Percentiles rank a stretch among this genome's conserved stretches.
phyloP scores from a whole-genome alignment of 257 asterid genomes.

The Plantago elongata region DNA sequence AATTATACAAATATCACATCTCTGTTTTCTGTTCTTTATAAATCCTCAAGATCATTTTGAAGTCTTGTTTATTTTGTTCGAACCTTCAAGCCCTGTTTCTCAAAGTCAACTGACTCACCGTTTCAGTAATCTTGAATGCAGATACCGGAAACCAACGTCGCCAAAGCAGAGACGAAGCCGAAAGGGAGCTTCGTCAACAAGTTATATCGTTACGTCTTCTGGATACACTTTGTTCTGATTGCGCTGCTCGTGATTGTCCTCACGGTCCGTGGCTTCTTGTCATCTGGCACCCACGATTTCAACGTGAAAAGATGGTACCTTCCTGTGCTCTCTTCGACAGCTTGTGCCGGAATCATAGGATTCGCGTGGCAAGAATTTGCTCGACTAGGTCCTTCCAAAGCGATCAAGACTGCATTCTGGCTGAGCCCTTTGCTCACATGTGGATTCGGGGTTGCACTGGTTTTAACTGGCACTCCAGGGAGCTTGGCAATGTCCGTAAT shows the following conservation, averaged over 20 bases:
- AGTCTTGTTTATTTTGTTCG: neutral
- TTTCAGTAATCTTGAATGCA: slow-evolving; percentile 18
- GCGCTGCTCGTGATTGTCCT: slow-evolving; percentile 32
- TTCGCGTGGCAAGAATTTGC: slow-evolving; percentile 40
- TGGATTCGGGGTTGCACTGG: slow-evolving; percentile 40
- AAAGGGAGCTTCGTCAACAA: slow-evolving; percentile 31
- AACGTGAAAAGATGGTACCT: slow-evolving; percentile 38
- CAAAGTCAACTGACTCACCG: neutral
- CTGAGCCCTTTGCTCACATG: slow-evolving; percentile 51
- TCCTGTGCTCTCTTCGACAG: slow-evolving; percentile 38
- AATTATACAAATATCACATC: neutral
- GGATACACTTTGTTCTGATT: slow-evolving; percentile 31
- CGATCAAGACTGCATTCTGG: slow-evolving; percentile 45
- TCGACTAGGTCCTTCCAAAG: slow-evolving; percentile 30
- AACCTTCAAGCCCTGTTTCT: no score
- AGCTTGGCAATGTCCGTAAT: slow-evolving; percentile 38
- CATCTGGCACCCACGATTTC: slow-evolving; percentile 24
- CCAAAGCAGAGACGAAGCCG: slow-evolving; percentile 27
- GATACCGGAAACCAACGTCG: slow-evolving; percentile 10
- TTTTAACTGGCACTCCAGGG: slow-evolving; percentile 44
- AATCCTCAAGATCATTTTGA: neutral
- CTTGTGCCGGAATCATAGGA: slow-evolving; percentile 38
- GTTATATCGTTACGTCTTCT: slow-evolving; percentile 34
- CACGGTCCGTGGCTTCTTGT: slow-evolving; percentile 28
- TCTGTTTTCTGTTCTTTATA: neutral